Evolutionary conservation across 305 asterid species (phyloP).

Genomic region (Fraxinus platypoda): DNA sequence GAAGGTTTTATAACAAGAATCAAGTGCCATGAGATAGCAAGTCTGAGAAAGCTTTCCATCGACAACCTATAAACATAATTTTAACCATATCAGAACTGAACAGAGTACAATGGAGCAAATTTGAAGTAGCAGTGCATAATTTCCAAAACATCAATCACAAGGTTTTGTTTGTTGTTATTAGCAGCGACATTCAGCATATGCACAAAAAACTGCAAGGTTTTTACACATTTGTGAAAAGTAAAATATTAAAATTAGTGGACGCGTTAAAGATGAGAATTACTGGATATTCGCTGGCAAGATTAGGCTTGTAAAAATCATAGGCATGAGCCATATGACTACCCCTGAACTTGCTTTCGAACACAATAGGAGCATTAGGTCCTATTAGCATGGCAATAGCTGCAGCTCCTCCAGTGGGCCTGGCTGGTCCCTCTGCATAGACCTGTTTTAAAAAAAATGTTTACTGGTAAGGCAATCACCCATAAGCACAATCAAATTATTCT

Average conservation of each 20-base stretch:
- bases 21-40: constrained; percentile 97
- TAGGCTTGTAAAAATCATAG: constrained; percentile 95
- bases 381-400: constrained; percentile 95
- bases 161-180: not conserved
- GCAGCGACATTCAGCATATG: not conserved
- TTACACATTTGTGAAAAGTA: not conserved
- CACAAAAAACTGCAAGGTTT: not conserved
- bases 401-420: constrained; percentile 99
- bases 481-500: not conserved
- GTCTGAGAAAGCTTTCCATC: constrained; percentile 99
- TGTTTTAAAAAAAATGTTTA: constrained; percentile 27
- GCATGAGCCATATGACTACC: constrained; percentile 95
- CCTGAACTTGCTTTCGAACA: constrained; percentile 91
- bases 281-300: constrained; percentile 98
- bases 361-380: constrained; percentile 95
- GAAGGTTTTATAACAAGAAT: constrained; percentile 81
- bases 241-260: not conserved
- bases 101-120: not conserved
- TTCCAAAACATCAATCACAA: not conserved
- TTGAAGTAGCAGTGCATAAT: not conserved
- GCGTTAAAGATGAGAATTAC: constrained; percentile 42
- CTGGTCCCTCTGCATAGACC: constrained; percentile 99
- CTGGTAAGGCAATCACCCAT: constrained; percentile 12
- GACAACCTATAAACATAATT: constrained; percentile 60
- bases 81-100: constrained; percentile 20